Conservation (phyloP, 805 yeast genomes). For the Priceomyces carsonii region DNA sequence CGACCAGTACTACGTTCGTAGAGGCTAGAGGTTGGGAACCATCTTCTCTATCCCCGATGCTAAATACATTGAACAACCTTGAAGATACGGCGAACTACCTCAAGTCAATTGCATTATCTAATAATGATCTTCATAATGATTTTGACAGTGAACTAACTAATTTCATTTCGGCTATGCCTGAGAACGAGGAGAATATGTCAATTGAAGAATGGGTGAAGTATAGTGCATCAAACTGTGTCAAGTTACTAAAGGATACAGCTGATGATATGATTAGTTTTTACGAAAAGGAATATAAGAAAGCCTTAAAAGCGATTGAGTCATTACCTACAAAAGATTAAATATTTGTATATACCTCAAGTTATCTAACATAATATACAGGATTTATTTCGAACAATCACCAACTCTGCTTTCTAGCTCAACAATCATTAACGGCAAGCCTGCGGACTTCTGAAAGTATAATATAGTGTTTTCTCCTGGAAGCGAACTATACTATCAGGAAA, state of each 20-base stretch:
- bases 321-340: conserved; percentile 29
- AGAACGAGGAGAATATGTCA: conserved; percentile 65
- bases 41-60: neutral
- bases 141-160: conserved; percentile 62
- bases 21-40: conserved; percentile 5
- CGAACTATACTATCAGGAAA: no score
- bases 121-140: conserved; percentile 56
- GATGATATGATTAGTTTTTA: conserved; percentile 49
- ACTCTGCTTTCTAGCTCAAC: no score
- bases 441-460: no score
- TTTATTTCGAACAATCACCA: no score
- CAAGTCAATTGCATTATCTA: conserved; percentile 31
- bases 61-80: conserved; percentile 22
- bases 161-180: conserved; percentile 70
- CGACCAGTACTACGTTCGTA: neutral
- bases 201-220: conserved; percentile 68
- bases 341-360: no score
- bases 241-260: conserved; percentile 47
- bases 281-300: conserved; percentile 49
- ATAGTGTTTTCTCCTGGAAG: no score
- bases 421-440: no score
- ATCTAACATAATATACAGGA: conserved; percentile 1
- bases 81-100: conserved; percentile 38
- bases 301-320: conserved; percentile 42
- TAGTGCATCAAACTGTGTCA: conserved; percentile 55